A percentile compares a stretch with the other conserved stretches of the same genome.
Conservation (phyloP, 306 rosid genomes). For the Dalbergia cochinchinensis region DNA sequence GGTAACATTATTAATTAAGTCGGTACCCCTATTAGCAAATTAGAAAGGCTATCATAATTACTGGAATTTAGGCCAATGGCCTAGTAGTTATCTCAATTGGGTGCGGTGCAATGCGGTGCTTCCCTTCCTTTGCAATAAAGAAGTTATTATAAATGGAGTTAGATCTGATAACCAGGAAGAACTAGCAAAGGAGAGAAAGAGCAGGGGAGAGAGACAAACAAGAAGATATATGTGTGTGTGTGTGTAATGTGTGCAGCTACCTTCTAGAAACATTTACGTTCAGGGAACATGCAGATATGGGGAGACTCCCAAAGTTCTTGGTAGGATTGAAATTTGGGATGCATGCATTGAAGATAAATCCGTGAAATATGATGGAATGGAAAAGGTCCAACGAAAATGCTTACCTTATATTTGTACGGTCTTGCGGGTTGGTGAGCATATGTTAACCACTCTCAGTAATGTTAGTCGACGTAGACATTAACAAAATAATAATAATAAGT, state of each 20-base stretch:
- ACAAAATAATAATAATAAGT: not conserved
- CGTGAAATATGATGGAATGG: not conserved
- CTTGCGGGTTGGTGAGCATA: constrained; percentile 75
- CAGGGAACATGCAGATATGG: constrained; percentile 15
- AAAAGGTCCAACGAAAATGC: constrained; percentile 44
- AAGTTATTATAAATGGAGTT: constrained; percentile 3
- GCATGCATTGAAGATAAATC: constrained; percentile 44
- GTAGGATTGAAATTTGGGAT: constrained; percentile 73
- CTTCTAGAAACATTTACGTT: constrained; percentile 58
- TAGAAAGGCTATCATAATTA: constrained; percentile 16
- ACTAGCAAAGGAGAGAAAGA: not conserved
- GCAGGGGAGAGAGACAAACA: not conserved
- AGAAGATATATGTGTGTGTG: too few relatives aligned
- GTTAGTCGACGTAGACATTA: not conserved
- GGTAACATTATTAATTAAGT: not conserved
- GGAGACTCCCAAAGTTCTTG: constrained; percentile 53
- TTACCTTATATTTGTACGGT: constrained; percentile 43
- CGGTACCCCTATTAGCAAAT: not conserved
- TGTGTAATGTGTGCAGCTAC: too few relatives aligned
- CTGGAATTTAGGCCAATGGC: not conserved
- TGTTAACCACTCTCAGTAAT: constrained; percentile 72
- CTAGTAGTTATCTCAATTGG: too few relatives aligned
- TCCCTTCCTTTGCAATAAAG: not conserved
- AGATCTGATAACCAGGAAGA: not conserved
- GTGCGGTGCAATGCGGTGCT: too few relatives aligned